Conservation (phyloP, 1,284 basidiomycete genomes). For the Flammula alnicola region DNA sequence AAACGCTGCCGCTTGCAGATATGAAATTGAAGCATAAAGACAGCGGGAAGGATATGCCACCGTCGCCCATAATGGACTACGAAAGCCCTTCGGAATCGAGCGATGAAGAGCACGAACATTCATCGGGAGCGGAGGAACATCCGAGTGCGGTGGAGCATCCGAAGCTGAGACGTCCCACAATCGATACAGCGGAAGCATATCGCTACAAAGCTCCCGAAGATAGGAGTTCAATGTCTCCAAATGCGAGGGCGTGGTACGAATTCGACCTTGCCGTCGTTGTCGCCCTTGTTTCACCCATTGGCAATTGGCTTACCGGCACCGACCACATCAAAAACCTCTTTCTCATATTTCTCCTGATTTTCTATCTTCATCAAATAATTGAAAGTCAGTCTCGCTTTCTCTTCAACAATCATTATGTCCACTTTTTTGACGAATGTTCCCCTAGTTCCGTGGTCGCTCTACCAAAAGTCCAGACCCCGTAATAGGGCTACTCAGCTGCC, state of each 20-base stretch:
- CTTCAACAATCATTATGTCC: neutral
- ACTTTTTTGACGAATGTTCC: constrained; percentile 2
- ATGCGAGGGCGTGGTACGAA: constrained; percentile 57
- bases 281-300: constrained; percentile 72
- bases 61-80: constrained; percentile 22
- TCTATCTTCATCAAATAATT: constrained; percentile 80
- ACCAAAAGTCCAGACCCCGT: constrained; percentile 62
- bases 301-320: constrained; percentile 78
- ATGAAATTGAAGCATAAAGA: constrained; percentile 17
- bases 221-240: constrained; percentile 28
- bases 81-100: constrained; percentile 23
- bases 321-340: constrained; percentile 75
- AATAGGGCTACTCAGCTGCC: constrained; percentile 30
- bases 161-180: constrained; percentile 12
- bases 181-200: constrained; percentile 14
- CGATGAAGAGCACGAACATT: constrained; percentile 13
- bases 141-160: constrained; percentile 6
- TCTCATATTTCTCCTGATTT: constrained; percentile 67
- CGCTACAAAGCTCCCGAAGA: constrained; percentile 6
- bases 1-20: constrained; percentile 13
- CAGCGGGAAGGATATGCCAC: constrained; percentile 16
- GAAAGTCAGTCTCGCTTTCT: constrained; percentile 54
- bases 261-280: constrained; percentile 72
- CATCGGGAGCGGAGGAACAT: neutral
- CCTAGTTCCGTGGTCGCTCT: constrained; percentile 80